Evolutionary conservation across 164 flowering plant species (phyloP), one percentile per base, ranked within the genome.

Genomic region (Liquidambar formosana): DNA sequence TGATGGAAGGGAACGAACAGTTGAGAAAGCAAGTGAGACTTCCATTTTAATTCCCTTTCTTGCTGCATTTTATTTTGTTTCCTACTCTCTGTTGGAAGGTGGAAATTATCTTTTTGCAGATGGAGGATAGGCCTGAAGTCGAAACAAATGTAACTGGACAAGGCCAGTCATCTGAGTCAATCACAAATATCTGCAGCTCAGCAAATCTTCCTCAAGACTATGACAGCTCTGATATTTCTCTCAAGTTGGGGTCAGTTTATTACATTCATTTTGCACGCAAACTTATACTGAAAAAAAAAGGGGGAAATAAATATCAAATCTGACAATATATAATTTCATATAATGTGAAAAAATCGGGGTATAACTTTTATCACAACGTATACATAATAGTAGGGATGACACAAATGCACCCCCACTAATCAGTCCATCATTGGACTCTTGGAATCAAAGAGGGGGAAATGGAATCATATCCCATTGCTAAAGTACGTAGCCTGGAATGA

Each of bases 191-290:
- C 19, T 46, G 70, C 65, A 61, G 61, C 65, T 76, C 83, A 11
- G 41, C 48, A 23, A 77, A 82, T 74, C 85, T 81, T 72, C 81
- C 81, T 57, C 82, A 66, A 52, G 88, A 82, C 64, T 61, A 53
- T 48, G 88, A 86, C 46, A 80, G 81, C 79, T 87, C 90, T 0
- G 90, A 85, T 65, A 78, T 82, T 12, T 85, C 84, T 64, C 89
- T 88, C 65, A 83, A 80, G 71, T 68, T 86, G 76, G 92, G 92
- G 92, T 89, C 46, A 80, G 89, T 67, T 48, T 47, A 23, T 2
- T 26, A 33, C 41, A 33, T 33, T 33, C 41, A 33, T 33, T n/a
- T 33, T 33, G 41, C 41, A 2, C 2, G 41, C 41, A 33, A 33
- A 33, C 41, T 33, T 33, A n/a, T n/a, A 33, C 2, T 2, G 41